Evolutionary conservation across 1,139 yeast species (phyloP).

Genomic region (Wickerhamiella pararugosa): DNA sequence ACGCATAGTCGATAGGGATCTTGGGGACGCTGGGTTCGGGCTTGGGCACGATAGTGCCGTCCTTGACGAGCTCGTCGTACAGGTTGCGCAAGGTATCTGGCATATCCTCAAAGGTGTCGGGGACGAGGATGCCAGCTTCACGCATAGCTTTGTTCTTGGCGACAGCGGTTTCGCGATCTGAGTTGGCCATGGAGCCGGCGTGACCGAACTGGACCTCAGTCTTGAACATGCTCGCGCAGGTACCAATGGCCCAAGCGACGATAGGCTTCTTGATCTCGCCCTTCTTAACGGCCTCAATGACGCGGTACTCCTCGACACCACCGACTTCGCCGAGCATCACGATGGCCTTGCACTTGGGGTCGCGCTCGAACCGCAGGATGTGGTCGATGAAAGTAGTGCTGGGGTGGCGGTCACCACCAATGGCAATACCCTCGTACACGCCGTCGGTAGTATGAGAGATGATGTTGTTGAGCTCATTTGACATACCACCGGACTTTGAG

Average conservation of each 20-base stretch:
- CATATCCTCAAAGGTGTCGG: conserved; percentile 33
- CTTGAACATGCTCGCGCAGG: conserved; percentile 35
- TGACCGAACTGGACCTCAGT: conserved; percentile 36
- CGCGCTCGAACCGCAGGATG: conserved; percentile 32
- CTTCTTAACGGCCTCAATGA: conserved; percentile 32
- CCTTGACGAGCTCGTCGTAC: conserved; percentile 26
- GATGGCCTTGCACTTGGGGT: conserved; percentile 32
- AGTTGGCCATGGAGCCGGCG: conserved; percentile 35
- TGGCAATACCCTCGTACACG: conserved; percentile 35
- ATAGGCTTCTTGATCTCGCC: conserved; percentile 33
- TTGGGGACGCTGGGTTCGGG: conserved; percentile 33
- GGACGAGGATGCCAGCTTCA: conserved; percentile 32
- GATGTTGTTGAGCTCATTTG: conserved; percentile 35
- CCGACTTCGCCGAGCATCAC: conserved; percentile 34
- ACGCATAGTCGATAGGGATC: conserved; percentile 34
- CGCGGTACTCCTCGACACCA: conserved; percentile 36
- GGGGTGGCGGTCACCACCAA: conserved; percentile 36
- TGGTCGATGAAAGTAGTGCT: conserved; percentile 36
- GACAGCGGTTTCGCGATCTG: conserved; percentile 31
- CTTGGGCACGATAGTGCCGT: conserved; percentile 26
- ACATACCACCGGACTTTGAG: conserved; percentile 36
- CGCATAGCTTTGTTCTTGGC: conserved; percentile 34
- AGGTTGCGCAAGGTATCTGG: conserved; percentile 28
- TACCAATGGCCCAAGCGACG: conserved; percentile 37
- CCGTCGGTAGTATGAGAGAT: conserved; percentile 33